Percentiles rank a stretch among this genome's conserved stretches.
Conservation (phyloP, 805 yeast species). For the Kluyveromyces dobzhanskii region DNA sequence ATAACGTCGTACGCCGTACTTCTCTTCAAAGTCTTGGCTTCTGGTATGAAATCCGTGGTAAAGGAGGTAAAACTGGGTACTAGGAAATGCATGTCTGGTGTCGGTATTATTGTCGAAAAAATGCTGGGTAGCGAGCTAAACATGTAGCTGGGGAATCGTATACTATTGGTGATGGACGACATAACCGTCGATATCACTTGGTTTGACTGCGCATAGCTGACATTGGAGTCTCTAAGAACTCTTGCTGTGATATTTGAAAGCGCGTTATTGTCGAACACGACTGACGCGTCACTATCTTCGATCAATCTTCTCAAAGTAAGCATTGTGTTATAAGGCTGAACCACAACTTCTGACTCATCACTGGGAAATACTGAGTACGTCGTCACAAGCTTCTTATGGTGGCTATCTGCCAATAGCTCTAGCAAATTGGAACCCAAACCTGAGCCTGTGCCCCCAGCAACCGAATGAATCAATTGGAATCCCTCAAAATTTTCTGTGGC, state of each 20-base stretch:
- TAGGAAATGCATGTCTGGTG: conserved; percentile 73
- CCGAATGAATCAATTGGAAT: conserved; percentile 85
- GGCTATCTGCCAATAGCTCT: conserved; percentile 73
- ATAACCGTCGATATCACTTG: conserved; percentile 78
- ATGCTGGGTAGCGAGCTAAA: conserved; percentile 80
- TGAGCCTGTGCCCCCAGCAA: conserved; percentile 98
- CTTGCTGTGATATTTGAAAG: conserved; percentile 62
- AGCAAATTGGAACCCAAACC: conserved; percentile 83
- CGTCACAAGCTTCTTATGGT: conserved; percentile 71
- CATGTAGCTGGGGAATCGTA: conserved; percentile 87
- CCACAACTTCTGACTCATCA: conserved; percentile 87
- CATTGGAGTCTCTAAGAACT: conserved; percentile 46
- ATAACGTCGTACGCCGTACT: conserved; percentile 80
- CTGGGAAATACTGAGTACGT: conserved; percentile 85
- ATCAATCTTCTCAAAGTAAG: conserved; percentile 74
- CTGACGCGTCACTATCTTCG: conserved; percentile 75
- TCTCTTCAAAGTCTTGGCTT: conserved; percentile 52
- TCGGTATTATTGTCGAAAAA: conserved; percentile 73
- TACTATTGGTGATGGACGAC: conserved; percentile 77
- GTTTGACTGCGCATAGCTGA: conserved; percentile 73
- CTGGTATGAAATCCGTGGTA: conserved; percentile 55
- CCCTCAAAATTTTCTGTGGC: conserved; percentile 84
- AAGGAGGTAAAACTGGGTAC: conserved; percentile 73
- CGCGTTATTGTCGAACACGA: conserved; percentile 90
- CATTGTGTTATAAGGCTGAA: conserved; percentile 90